Evolutionary conservation across 2,329 filamentous ascomycete genomes (phyloP).

Genomic region (Fusarium tjaetaba): DNA sequence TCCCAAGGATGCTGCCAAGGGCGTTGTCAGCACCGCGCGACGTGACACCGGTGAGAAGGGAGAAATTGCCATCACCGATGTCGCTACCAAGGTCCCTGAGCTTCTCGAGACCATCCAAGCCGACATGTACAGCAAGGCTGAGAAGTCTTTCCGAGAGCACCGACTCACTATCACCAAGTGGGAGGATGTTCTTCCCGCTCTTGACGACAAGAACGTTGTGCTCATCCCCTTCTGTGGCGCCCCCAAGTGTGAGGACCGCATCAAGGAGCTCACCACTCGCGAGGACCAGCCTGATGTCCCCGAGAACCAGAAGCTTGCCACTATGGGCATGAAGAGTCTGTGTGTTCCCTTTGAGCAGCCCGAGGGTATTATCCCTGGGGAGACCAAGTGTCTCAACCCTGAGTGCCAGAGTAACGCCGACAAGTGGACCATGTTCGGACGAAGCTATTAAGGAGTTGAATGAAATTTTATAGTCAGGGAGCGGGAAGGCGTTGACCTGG

Average conservation of each 20-base stretch:
- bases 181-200: slow-evolving; percentile 88
- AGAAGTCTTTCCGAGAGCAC: slow-evolving; percentile 81
- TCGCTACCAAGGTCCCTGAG: slow-evolving; percentile 77
- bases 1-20: slow-evolving; percentile 89
- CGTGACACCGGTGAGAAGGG: slow-evolving; percentile 89
- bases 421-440: slow-evolving; percentile 93
- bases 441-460: slow-evolving; percentile 64
- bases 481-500: slow-evolving; percentile 43
- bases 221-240: slow-evolving; percentile 91
- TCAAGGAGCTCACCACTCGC: slow-evolving; percentile 90
- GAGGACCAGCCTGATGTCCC: slow-evolving; percentile 66
- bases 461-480: slow-evolving; percentile 35
- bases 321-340: slow-evolving; percentile 74
- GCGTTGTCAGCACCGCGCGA: slow-evolving; percentile 84
- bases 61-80: slow-evolving; percentile 77
- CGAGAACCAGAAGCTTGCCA: slow-evolving; percentile 63
- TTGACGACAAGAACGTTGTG: slow-evolving; percentile 92
- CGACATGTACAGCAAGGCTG: slow-evolving; percentile 82
- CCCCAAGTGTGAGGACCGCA: slow-evolving; percentile 86
- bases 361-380: slow-evolving; percentile 77
- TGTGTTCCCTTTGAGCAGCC: slow-evolving; percentile 88
- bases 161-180: slow-evolving; percentile 84
- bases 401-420: slow-evolving; percentile 81
- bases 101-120: slow-evolving; percentile 90
- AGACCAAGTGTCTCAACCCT: slow-evolving; percentile 92